Evolutionary conservation across 1,284 basidiomycete species (phyloP).

Genomic region (Leucoagaricus sp.): DNA sequence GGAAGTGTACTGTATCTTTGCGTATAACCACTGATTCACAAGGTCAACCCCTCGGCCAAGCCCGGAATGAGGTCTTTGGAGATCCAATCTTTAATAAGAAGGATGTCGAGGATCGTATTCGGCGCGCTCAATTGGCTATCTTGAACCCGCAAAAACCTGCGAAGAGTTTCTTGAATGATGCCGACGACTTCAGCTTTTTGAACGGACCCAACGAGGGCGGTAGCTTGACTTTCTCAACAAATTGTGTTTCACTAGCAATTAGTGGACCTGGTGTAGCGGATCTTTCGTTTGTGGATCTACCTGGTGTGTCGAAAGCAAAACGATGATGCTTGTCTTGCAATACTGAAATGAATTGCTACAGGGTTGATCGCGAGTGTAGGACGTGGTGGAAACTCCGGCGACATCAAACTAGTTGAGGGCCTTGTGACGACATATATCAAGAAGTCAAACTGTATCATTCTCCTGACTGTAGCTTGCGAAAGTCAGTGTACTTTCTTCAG

Average conservation of each 20-base stretch:
- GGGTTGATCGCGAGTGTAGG: slow-evolving; percentile 64
- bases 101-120: slow-evolving; percentile 64
- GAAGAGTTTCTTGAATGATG: slow-evolving; percentile 40
- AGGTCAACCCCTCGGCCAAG: slow-evolving; percentile 43
- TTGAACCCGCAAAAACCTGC: slow-evolving; percentile 54
- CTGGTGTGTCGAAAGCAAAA: slow-evolving; percentile 37
- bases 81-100: slow-evolving; percentile 47
- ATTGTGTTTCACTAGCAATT: slow-evolving; percentile 62
- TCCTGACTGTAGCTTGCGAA: slow-evolving; percentile 68
- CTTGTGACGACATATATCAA: slow-evolving; percentile 57
- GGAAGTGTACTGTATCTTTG: slow-evolving; percentile 64
- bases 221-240: slow-evolving; percentile 54
- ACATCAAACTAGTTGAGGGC: slow-evolving; percentile 57
- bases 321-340: not conserved
- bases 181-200: slow-evolving; percentile 24
- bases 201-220: not conserved
- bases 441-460: slow-evolving; percentile 59
- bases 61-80: slow-evolving; percentile 53
- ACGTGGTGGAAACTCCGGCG: slow-evolving; percentile 42
- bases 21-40: slow-evolving; percentile 49
- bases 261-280: slow-evolving; percentile 62
- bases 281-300: slow-evolving; percentile 64
- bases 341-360: slow-evolving; percentile 15
- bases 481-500: slow-evolving; percentile 40
- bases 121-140: slow-evolving; percentile 71